Base-by-base conservation (phyloP, 2,329 filamentous ascomycete species). In the Trichoderma sp. region DNA sequence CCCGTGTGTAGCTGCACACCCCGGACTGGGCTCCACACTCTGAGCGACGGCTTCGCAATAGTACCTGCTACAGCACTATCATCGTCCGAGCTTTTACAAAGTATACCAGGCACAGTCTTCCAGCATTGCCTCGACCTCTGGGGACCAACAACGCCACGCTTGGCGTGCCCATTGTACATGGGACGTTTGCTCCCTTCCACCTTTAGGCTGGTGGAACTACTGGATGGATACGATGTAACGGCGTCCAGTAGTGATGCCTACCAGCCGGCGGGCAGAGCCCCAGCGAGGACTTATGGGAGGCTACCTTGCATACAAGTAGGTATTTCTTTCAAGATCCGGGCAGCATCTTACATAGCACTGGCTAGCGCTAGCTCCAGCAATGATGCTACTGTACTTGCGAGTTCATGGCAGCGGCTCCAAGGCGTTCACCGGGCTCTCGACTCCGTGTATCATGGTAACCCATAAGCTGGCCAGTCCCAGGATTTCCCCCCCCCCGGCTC, bases 1-100 rank as follows among this genome's bases (percentile, higher is more conserved):
- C 64, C 51, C 52, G 58, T 51, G 67, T 68, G 67, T 49, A 59
- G 68, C 64, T 68, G 64, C 64, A 68, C 43, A 34, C 14, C 59
- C 56, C 11, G 8, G 39, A 16, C n/a, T 54, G 21, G 32, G 34
- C 39, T 51, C 39, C 32, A 16, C 39, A 54, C 37, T 28, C 8
- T n/a, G 46, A 39, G 7, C 32, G 46, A 39, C 10, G 51, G 30
- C 32, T 10, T 28, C 52, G 51, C 51, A 55, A 24, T 34, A 34
- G 32, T 34, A 34, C 32, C 32, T 34, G 7, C 30, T 8, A 32
- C 32, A 32, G 32, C 32, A 32, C 32, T 16, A 56, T 24, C 21
- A 46, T 32, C n/a, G 46, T 52, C 28, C 30, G 49, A 39, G 34
- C 6, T 24, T 39, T 21, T 54, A 16, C 52, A 10, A 65, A 49